phyloP scores from a whole-genome alignment of 2,329 filamentous ascomycete species.

The Tolypocladium amazonense region DNA sequence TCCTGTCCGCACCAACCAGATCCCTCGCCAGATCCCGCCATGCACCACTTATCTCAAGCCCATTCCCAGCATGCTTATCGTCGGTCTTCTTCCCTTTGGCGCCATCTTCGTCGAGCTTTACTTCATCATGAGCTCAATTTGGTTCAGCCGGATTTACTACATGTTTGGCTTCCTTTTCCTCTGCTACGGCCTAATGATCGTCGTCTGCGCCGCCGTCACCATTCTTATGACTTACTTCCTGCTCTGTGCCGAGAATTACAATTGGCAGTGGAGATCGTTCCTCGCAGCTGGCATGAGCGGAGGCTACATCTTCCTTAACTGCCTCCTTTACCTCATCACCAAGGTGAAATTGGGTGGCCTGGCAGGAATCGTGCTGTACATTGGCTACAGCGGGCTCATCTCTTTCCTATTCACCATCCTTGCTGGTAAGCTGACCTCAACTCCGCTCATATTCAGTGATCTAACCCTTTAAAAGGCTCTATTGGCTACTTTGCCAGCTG shows the following conservation, averaged over 20 bases:
- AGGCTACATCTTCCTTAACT: conserved; percentile 84
- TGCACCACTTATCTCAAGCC: conserved; percentile 73
- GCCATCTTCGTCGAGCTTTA: conserved; percentile 98
- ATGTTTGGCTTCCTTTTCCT: conserved; percentile 99
- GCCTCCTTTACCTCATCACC: conserved; percentile 81
- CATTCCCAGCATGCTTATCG: conserved; percentile 81
- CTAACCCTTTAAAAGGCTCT: conserved; percentile 48
- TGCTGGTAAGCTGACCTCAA: conserved; percentile 56
- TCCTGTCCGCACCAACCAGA: conserved; percentile 93
- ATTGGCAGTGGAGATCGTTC: conserved; percentile 98
- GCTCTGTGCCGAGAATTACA: conserved; percentile 92
- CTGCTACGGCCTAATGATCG: conserved; percentile 94
- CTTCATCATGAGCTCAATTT: conserved; percentile 98
- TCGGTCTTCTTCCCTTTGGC: conserved; percentile 86
- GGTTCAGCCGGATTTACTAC: conserved; percentile 98
- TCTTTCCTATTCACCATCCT: conserved; percentile 89
- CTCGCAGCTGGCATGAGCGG: conserved; percentile 83
- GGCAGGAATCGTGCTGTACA: conserved; percentile 79
- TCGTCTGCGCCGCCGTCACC: conserved; percentile 86
- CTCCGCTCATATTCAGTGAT: not conserved
- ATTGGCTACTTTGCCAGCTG: conserved; percentile 95
- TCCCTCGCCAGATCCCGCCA: conserved; percentile 89
- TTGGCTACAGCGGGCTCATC: conserved; percentile 84
- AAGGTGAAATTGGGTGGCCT: conserved; percentile 78
- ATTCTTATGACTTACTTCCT: conserved; percentile 94